These are phyloP conservation scores for Mycena metata DNA, from an alignment of 768 basidiomycete genomes.

Conservation along the genomic window DNA sequence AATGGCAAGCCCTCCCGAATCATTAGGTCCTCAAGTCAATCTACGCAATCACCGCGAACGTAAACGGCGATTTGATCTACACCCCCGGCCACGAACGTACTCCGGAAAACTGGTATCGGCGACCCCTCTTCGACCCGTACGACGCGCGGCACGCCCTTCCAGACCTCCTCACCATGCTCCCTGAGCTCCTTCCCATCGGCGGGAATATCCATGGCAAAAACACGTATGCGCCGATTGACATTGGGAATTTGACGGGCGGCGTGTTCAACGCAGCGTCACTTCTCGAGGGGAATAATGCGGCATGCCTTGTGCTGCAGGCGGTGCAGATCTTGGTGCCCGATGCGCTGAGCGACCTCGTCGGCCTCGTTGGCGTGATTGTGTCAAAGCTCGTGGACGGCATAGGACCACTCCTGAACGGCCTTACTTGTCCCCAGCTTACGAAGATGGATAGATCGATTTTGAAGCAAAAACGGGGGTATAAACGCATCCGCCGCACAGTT, in stretches of 20 bases:
- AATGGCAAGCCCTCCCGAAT: constrained; percentile 18
- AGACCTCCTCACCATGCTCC: constrained; percentile 2
- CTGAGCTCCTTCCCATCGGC: constrained; percentile 6
- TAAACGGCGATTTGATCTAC: not conserved
- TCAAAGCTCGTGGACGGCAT: not conserved
- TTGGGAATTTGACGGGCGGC: not conserved
- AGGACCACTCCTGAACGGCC: not conserved
- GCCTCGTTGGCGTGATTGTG: not conserved
- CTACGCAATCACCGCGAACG: not conserved
- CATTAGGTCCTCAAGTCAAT: constrained; percentile 16
- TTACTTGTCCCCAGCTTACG: constrained; percentile 2
- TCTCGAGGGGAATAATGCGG: not conserved
- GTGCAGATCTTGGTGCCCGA: constrained; percentile 7
- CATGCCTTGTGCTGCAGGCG: constrained; percentile 13
- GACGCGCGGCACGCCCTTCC: not conserved
- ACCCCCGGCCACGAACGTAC: constrained; percentile 15
- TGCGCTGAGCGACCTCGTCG: not conserved
- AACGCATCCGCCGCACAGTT: no score
- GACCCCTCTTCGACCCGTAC: not conserved
- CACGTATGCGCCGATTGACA: constrained; percentile 13
- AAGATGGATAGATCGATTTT: not conserved
- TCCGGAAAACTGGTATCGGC: constrained; percentile 26
- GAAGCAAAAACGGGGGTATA: no score
- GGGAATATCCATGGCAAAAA: constrained; percentile 6
- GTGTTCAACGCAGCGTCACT: not conserved